A percentile compares a stretch with the other conserved stretches of the same genome.
These are phyloP conservation scores for Spatholobus suberectus DNA, from an alignment of 306 rosid genomes.

Conservation along the genomic window DNA sequence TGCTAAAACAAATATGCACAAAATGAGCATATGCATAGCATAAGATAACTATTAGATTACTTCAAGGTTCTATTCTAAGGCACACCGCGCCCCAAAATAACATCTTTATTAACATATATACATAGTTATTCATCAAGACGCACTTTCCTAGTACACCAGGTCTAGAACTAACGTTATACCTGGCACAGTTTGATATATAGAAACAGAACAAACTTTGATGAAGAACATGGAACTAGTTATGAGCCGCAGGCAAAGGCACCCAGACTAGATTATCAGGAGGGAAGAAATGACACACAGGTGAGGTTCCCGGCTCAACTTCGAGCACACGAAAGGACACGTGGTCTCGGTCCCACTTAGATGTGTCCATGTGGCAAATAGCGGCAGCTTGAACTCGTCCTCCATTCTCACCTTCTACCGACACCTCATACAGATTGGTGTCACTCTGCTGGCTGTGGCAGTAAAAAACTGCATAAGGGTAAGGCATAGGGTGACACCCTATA, in stretches of 20 bases:
- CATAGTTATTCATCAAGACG: background rate
- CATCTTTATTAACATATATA: constrained; percentile 4
- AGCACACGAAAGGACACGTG: constrained; percentile 69
- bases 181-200: background rate
- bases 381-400: constrained; percentile 64
- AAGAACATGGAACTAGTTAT: background rate
- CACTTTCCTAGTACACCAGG: background rate
- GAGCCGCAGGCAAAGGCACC: constrained; percentile 47
- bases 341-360: constrained; percentile 69
- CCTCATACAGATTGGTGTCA: constrained; percentile 57
- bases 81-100: background rate
- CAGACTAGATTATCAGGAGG: constrained; percentile 68
- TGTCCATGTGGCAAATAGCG: constrained; percentile 87
- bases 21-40: background rate
- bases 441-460: constrained; percentile 70
- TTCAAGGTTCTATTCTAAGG: background rate
- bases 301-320: constrained; percentile 56
- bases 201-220: constrained; percentile 5
- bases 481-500: constrained; percentile 74
- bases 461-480: constrained; percentile 80
- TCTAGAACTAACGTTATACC: background rate
- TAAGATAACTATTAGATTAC: background rate
- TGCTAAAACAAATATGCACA: background rate
- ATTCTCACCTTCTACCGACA: constrained; percentile 57
- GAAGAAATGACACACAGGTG: constrained; percentile 82